Percentiles rank a stretch among this genome's conserved stretches.
Conservation (phyloP, 2,329 filamentous ascomycete species). For the Escovopsis sp. region DNA sequence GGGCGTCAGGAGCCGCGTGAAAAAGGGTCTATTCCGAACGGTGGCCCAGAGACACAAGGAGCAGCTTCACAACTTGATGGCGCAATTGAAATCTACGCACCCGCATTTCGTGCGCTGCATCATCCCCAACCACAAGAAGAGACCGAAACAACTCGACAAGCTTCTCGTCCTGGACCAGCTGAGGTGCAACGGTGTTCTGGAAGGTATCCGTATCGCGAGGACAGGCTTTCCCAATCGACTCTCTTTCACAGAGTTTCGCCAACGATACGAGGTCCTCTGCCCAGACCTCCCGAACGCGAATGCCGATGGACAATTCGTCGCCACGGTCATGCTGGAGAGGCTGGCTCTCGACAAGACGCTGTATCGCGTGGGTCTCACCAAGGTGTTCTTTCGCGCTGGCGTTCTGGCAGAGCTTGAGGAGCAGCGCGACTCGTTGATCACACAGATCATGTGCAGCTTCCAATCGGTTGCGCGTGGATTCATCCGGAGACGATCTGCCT, state of each 20-base stretch:
- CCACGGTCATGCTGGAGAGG: slow-evolving; percentile 76
- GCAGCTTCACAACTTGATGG: slow-evolving; percentile 92
- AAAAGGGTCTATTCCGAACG: slow-evolving; percentile 92
- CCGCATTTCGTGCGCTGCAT: slow-evolving; percentile 98
- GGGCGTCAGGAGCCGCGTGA: slow-evolving; percentile 63
- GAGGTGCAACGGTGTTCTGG: slow-evolving; percentile 97
- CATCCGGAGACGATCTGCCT: slow-evolving; percentile 69
- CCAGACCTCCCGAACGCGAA: slow-evolving; percentile 78
- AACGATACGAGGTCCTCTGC: slow-evolving; percentile 91
- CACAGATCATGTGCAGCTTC: slow-evolving; percentile 84
- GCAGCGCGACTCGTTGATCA: slow-evolving; percentile 80
- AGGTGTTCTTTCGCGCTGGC: slow-evolving; percentile 94
- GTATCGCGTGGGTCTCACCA: slow-evolving; percentile 87
- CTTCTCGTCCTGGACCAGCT: slow-evolving; percentile 91
- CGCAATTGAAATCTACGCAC: slow-evolving; percentile 84
- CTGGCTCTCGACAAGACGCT: slow-evolving; percentile 71
- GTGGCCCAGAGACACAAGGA: slow-evolving; percentile 96
- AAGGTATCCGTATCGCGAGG: slow-evolving; percentile 90
- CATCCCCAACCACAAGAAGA: slow-evolving; percentile 94
- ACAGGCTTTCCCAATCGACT: slow-evolving; percentile 94
- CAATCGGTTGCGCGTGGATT: slow-evolving; percentile 87
- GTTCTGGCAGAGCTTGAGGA: slow-evolving; percentile 95
- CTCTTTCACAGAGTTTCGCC: slow-evolving; percentile 83
- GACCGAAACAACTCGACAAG: slow-evolving; percentile 80
- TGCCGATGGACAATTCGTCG: slow-evolving; percentile 74